Conservation (phyloP, 768 basidiomycete species). For the Dictyophora rubrovolvata region DNA sequence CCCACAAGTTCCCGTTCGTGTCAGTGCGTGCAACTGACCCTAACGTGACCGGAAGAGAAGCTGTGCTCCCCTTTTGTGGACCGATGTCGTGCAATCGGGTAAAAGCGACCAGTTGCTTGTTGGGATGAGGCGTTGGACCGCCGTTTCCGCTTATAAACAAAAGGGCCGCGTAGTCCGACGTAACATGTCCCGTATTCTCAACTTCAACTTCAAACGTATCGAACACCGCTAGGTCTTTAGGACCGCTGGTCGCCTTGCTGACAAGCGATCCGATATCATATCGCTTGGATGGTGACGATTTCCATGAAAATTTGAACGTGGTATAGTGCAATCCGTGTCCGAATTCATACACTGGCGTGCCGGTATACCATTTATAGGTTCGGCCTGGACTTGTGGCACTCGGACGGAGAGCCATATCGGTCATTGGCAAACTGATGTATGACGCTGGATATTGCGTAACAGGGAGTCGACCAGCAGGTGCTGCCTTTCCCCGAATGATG, state of each 20-base stretch:
- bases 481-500: slow-evolving; percentile 38
- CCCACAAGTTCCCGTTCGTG: slow-evolving; percentile 31
- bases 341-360: slow-evolving; percentile 41
- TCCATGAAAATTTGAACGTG: slow-evolving; percentile 35
- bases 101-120: slow-evolving; percentile 43
- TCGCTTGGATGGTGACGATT: slow-evolving; percentile 20
- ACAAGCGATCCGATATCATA: slow-evolving; percentile 36
- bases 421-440: slow-evolving; percentile 44
- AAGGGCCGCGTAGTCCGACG: slow-evolving; percentile 47
- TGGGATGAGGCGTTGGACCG: slow-evolving; percentile 42
- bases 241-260: slow-evolving; percentile 13
- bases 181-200: slow-evolving; percentile 36
- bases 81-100: slow-evolving; percentile 28
- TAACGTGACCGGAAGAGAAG: slow-evolving; percentile 33
- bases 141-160: slow-evolving; percentile 38
- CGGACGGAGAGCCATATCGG: slow-evolving; percentile 47
- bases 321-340: slow-evolving; percentile 48
- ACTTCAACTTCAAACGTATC: slow-evolving; percentile 40
- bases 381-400: slow-evolving; percentile 39
- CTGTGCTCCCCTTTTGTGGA: slow-evolving; percentile 21
- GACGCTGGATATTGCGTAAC: slow-evolving; percentile 43
- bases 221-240: slow-evolving; percentile 34
- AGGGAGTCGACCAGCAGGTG: slow-evolving; percentile 46
- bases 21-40: slow-evolving; percentile 42
- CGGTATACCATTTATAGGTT: slow-evolving; percentile 50